Base-by-base conservation (phyloP, 306 rosid genomes). In the Glycine soja region DNA sequence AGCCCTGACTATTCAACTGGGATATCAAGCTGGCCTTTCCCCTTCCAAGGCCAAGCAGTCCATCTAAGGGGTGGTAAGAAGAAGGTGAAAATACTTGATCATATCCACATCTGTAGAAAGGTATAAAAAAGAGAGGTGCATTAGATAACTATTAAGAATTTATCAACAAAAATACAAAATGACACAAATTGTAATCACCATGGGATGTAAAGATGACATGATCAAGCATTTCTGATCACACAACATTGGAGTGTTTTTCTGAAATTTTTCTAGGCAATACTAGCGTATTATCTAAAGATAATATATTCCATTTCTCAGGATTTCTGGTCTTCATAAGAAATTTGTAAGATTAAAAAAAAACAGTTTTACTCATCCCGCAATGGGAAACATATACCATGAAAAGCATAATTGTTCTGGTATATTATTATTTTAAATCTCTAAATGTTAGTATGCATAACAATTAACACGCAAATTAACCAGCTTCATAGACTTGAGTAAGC, bases 21-120 rank as follows among this genome's bases (percentile, higher is more conserved):
- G 99, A 95, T 47, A 91, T 68, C 42, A 93, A 83, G 85, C 97
- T 93, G 68, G 97, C 59, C 46, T 92, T 87, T 63, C 98, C 98
- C 77, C 88, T 88, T 24, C 98, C 98, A n/a, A 95, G 90, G 61
- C 98, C 98, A 8, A 95, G 94, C 52, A 95, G 76, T 82, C 98
- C 98, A 68, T 95, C 98, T 58, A 87, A 81, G 5, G 97, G 94
- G 70, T 89, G 97, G 75, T 72, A 67, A 82, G 91, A 88, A 43
- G 92, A 74, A 62, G 90, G 89, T 38, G 95, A 88, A 72, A 76
- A 84, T 4, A 68, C 9, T 84, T 92, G 98, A 84, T 95, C 92
- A 79, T 91, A 95, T 82, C 98, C 98, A 85, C 98, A 95, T 77
- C 97, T 95, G 90, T 47, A 63, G 16, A 64, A 80, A 77, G 48